Evolutionary conservation across 371 early-diverging fungal genomes (phyloP), one percentile per base, ranked within the genome.

Genomic region (Rhizopus delemar): DNA sequence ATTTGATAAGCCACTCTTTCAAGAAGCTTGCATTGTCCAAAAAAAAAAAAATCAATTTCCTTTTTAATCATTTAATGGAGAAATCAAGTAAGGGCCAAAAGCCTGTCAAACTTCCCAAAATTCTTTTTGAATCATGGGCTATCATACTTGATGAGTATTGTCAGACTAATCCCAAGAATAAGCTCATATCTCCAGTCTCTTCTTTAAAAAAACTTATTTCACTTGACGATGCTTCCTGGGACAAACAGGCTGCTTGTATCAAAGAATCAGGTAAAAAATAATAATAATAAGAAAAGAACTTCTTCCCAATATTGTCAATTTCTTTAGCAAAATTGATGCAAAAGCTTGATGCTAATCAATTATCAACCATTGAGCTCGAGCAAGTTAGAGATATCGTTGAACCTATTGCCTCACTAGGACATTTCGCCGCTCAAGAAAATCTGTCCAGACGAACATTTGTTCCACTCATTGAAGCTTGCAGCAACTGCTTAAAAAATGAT

Each of bases 391-490:
- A 22, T 22, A 51, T 77, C 8, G 57, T 79, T 9, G 71, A 66
- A 16, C 73, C 77, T 9, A 61, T 82, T 33, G 77, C 66, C 7
- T 68, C 67, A 2, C 54, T 65, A 3, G 77, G 77, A 7, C 80
- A 80, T 57, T 78, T 78, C 52, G 62, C 63, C 15, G 70, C 77
- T n/a, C 51, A 57, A 5, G 80, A 80, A 57, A 73, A 68, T 31
- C 52, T 74, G 11, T 68, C 79, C 29, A 69, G 79, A 46, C 74
- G 77, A 8, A 68, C 63, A 28, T 80, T 80, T 53, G 66, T 82
- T 22, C 77, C 81, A 2, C 38, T 80, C 29, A 55, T 82, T 7
- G 73, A 82, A 46, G 58, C 63, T n/a, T 41, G 56, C 29, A 51
- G 57, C 56, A 64, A 56, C 55, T 65, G 33, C 22, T 39, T 45